phyloP scores from a whole-genome alignment of 768 basidiomycete species.

The Panellus pusillus region DNA sequence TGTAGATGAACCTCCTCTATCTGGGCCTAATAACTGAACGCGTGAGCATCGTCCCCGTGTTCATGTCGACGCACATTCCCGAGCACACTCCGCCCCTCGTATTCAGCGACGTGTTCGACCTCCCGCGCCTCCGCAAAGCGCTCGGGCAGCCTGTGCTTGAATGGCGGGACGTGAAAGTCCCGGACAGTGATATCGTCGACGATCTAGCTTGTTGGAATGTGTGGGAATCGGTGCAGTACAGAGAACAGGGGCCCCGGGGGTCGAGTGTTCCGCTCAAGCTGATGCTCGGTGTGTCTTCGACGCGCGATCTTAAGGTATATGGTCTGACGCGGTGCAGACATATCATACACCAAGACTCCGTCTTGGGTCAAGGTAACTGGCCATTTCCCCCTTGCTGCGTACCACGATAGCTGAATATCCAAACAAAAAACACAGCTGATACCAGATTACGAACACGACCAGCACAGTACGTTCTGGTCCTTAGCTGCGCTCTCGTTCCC shows the following conservation, averaged over 20 bases:
- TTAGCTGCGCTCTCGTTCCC: slow-evolving; percentile 22
- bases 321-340: slow-evolving; percentile 23
- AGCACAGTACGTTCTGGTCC: slow-evolving; percentile 15
- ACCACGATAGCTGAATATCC: too few species aligned
- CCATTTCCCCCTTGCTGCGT: too few species aligned
- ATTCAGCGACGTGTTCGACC: slow-evolving; percentile 29
- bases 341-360: slow-evolving; percentile 18
- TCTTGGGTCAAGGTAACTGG: not conserved
- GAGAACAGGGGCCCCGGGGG: slow-evolving; percentile 3
- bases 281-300: slow-evolving; percentile 15
- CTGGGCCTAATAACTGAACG: slow-evolving; percentile 33
- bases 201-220: slow-evolving; percentile 20
- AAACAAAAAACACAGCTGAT: too few species aligned
- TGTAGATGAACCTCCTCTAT: slow-evolving; percentile 35
- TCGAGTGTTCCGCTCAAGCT: not conserved
- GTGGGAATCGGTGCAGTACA: slow-evolving; percentile 8
- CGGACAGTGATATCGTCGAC: not conserved
- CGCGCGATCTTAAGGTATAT: not conserved
- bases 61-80: slow-evolving; percentile 32
- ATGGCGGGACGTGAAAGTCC: slow-evolving; percentile 37
- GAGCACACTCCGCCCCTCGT: slow-evolving; percentile 16
- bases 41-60: slow-evolving; percentile 35
- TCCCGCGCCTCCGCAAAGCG: slow-evolving; percentile 28
- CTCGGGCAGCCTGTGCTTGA: slow-evolving; percentile 33
- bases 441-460: too few species aligned